Evolutionary conservation across 1,139 yeast genomes (phyloP), one percentile per base, ranked within the genome.

Genomic region (Saccharomyces hybrid): DNA sequence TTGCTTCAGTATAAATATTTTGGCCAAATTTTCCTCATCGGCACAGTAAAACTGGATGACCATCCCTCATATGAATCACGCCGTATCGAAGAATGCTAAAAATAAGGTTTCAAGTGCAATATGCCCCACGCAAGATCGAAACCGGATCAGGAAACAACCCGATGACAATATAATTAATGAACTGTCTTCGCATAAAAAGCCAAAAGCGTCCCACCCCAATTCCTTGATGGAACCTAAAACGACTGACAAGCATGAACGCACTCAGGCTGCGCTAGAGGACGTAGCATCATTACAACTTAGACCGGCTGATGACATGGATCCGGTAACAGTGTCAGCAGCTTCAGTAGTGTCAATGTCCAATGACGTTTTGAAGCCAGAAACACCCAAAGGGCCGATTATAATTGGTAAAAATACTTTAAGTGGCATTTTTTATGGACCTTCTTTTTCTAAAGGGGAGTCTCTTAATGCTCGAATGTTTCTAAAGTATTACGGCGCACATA

Each of bases 401-500:
- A 60, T 70, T 34, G 62, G 61, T 14, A 61, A 56, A 32, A 61
- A 66, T 52, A 46, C 55, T 8, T 51, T 52, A 0, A 66, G 69
- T 7, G 71, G 72, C 1, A 67, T 68, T 54, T 73, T 70, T 62
- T 57, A 63, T 2, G 58, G 71, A 16, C 76, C 76, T 0, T 53
- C 55, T 2, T 66, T 75, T 42, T 66, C 78, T 0, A 76, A 73
- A 52, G 77, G 75, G 32, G 73, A 74, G 41, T 71, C 78, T 7
- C 66, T 75, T 16, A 73, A 78, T 56, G 83, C 89, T 1, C 76
- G 95, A 55, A 73, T 75, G 55, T 82, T 67, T 61, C 70, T 89
- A 53, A 86, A 86, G 63, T 69, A 73, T 16, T 70, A 80, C 56
- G 96, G 96, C 0, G 76, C 81, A 31, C 70, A 77, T 60, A 70